phyloP scores from a whole-genome alignment of 148 eudicot species.

The Rhododendron vialii region DNA sequence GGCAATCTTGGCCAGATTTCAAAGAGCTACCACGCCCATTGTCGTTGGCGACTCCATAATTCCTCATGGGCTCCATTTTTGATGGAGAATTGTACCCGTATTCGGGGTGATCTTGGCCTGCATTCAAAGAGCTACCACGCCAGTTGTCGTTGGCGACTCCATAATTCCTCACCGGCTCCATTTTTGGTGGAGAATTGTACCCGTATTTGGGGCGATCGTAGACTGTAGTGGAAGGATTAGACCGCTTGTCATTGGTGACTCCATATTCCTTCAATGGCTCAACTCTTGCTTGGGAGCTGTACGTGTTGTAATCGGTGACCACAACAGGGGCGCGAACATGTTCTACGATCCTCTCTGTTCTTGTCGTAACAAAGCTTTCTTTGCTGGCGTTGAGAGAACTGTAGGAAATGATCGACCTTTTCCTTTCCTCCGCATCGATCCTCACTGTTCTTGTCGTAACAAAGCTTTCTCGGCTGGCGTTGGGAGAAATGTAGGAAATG shows the following conservation, averaged over 20 bases:
- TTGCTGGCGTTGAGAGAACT: neutral
- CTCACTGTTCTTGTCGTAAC: neutral
- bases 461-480: neutral
- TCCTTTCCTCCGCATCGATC: neutral
- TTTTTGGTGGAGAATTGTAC: too few species aligned
- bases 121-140: neutral
- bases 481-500: neutral
- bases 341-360: neutral
- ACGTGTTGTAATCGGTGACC: neutral
- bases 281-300: neutral
- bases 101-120: neutral
- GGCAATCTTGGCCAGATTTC: neutral
- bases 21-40: neutral
- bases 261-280: conserved; percentile 6
- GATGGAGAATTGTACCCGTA: neutral
- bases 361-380: neutral
- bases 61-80: neutral
- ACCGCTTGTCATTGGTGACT: conserved; percentile 4
- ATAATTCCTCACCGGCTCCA: neutral
- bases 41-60: conserved; percentile 1
- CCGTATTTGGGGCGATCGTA: neutral
- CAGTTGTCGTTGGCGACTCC: conserved; percentile 2
- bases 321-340: neutral
- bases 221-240: conserved; percentile 9
- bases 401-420: conserved; percentile 2